phyloP scores from a whole-genome alignment of 2,329 filamentous ascomycete genomes.

The Fusarium denticulatum region DNA sequence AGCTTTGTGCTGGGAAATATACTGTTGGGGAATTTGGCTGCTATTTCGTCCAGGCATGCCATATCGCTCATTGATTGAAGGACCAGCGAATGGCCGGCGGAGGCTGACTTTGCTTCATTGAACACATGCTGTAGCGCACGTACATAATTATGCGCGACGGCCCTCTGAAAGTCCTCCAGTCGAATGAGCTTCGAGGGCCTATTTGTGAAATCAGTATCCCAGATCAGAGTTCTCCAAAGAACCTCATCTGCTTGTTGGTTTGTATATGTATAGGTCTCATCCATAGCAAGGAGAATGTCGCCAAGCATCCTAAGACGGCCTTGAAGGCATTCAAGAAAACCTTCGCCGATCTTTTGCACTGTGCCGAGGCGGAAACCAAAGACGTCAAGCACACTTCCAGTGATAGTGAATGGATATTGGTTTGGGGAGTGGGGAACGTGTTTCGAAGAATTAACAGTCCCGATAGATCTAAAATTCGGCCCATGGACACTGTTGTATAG shows the following conservation, averaged over 20 bases:
- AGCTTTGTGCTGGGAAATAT: background rate
- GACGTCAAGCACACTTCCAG: accelerated
- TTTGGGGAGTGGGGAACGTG: background rate
- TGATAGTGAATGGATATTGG: background rate
- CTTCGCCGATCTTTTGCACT: background rate
- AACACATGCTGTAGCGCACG: background rate
- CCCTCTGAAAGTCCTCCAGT: background rate
- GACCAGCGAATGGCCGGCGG: accelerated
- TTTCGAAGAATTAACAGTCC: background rate
- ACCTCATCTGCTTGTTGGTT: background rate
- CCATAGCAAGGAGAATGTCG: background rate
- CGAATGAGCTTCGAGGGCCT: background rate
- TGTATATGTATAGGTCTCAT: background rate
- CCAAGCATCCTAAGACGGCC: background rate
- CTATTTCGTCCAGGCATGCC: background rate
- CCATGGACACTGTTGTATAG: background rate
- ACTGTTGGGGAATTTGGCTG: background rate
- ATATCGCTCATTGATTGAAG: background rate
- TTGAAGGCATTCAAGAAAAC: background rate
- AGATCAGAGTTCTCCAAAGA: background rate
- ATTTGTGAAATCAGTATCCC: background rate
- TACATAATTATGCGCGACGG: background rate
- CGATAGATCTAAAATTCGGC: background rate
- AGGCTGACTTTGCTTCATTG: background rate
- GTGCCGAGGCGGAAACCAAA: background rate